Evolutionary conservation across 2,329 filamentous ascomycete species (phyloP), one percentile per base, ranked within the genome.

Genomic region (Stachybotrys echinatus): DNA sequence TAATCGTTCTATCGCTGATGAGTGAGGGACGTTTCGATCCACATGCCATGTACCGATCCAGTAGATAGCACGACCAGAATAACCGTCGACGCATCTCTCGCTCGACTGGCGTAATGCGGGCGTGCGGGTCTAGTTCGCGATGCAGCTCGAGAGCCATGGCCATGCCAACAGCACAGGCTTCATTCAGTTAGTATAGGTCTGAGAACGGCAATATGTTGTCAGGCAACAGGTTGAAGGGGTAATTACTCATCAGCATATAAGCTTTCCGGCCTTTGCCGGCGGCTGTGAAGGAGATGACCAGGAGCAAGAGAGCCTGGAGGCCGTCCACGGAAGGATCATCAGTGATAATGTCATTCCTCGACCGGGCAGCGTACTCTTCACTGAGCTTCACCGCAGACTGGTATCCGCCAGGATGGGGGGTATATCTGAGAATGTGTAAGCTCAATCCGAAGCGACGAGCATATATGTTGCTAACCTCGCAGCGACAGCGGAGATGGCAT

Each of bases 41-140:
- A 56, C 87, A 90, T 1, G 87, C 82, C 57, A 85, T 79, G 58
- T 92, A 94, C n/a, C 88, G 81, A 62, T 95, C 90, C 66, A 95
- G 84, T 22, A 95, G 73, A 59, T 94, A 95, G 63, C 88, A 92
- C 2, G 88, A 85, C 90, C 90, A 95, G 66, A 95, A 95, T 2
- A 95, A 72, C n/a, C 88, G 80, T 49, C 90, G 77, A 43, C 88
- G 79, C 61, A 85, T 84, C 70, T 95, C 90, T 50, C 87, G 80
- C 62, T 95, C 89, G 4, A 82, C 72, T 0, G 83, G 76, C 0
- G 82, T 80, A 12, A 88, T 76, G 49, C 81, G 79, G 12, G 81
- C 72, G 47, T 81, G 79, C 6, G 74, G 63, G 21, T 89, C 84
- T 42, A 86, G 72, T 68, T 95, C 90, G 27, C 88, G 82, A 62